These are phyloP conservation scores for Quercus lobata DNA, from an alignment of 331 rosid genomes.

Conservation along the genomic window DNA sequence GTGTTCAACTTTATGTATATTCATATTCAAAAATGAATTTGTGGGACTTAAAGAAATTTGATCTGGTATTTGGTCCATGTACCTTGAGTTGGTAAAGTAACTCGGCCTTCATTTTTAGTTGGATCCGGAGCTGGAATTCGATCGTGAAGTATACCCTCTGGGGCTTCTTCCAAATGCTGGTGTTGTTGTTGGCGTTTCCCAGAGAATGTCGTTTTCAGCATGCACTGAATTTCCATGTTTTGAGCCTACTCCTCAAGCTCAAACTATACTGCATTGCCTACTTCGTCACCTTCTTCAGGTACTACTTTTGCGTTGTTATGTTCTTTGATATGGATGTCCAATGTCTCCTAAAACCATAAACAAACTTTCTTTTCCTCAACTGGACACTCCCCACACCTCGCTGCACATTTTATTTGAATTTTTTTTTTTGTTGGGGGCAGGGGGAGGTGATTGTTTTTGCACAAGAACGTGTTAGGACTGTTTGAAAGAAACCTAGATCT, in stretches of 20 bases:
- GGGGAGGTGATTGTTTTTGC: background rate
- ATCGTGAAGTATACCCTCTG: conserved; percentile 91
- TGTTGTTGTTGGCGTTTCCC: conserved; percentile 92
- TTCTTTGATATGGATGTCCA: background rate
- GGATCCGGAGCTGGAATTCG: conserved; percentile 99
- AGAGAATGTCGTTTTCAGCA: conserved; percentile 91
- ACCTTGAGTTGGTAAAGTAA: conserved; percentile 25
- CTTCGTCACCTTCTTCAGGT: conserved; percentile 98
- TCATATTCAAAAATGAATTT: conserved; percentile 16
- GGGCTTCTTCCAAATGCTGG: conserved; percentile 99
- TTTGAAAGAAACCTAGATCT: background rate
- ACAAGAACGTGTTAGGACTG: background rate
- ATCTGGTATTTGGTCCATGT: conserved; percentile 14
- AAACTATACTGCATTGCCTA: conserved; percentile 92
- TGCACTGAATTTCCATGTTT: conserved; percentile 97
- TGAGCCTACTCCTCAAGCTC: conserved; percentile 99
- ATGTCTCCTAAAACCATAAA: too few relatives aligned
- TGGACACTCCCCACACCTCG: background rate
- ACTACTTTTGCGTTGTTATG: conserved; percentile 4
- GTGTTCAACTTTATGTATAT: background rate
- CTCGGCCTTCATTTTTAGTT: conserved; percentile 46
- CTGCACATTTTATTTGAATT: background rate
- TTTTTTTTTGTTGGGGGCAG: background rate
- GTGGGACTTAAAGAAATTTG: conserved; percentile 6
- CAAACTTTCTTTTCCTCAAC: background rate